phyloP scores from a whole-genome alignment of 148 eudicot species.

The Diospyros lotus region DNA sequence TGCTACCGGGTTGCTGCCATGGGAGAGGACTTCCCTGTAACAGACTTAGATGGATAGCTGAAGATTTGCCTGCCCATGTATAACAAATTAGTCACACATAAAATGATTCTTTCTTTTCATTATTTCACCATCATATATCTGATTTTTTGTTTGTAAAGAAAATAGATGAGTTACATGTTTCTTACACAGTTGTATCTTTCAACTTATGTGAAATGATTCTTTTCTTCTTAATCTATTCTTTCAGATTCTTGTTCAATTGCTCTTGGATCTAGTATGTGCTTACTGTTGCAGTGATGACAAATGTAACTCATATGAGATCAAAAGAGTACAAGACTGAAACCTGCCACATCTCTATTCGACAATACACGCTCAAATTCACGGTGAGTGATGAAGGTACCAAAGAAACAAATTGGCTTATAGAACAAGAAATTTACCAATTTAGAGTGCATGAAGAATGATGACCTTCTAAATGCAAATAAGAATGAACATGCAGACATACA shows the following conservation, averaged over 20 bases:
- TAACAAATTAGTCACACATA: slow-evolving; percentile 12
- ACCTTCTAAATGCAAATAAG: not conserved
- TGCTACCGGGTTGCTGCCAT: slow-evolving; percentile 66
- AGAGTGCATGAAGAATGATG: not conserved
- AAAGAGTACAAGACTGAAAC: not conserved
- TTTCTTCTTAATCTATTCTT: not conserved
- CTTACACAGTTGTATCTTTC: slow-evolving; percentile 6
- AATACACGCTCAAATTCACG: not conserved
- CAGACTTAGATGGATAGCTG: slow-evolving; percentile 5
- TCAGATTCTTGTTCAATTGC: not conserved
- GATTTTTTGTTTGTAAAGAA: slow-evolving; percentile 2
- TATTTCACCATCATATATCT: slow-evolving; percentile 9
- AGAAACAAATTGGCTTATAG: not conserved
- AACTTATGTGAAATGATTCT: not conserved
- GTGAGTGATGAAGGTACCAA: not conserved
- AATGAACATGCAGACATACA: too few relatives aligned
- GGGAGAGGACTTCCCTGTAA: slow-evolving; percentile 46
- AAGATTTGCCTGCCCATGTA: slow-evolving; percentile 19
- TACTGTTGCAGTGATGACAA: not conserved
- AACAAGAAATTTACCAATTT: not conserved
- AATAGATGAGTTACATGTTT: slow-evolving; percentile 11
- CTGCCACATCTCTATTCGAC: not conserved
- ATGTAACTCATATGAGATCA: not conserved
- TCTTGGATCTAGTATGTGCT: not conserved
- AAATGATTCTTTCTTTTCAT: slow-evolving; percentile 15